A percentile compares a stretch with the other conserved stretches of the same genome.
Evolutionary conservation across 768 basidiomycete genomes (phyloP).

Genomic region (Xerocomus brunneocitrinus): DNA sequence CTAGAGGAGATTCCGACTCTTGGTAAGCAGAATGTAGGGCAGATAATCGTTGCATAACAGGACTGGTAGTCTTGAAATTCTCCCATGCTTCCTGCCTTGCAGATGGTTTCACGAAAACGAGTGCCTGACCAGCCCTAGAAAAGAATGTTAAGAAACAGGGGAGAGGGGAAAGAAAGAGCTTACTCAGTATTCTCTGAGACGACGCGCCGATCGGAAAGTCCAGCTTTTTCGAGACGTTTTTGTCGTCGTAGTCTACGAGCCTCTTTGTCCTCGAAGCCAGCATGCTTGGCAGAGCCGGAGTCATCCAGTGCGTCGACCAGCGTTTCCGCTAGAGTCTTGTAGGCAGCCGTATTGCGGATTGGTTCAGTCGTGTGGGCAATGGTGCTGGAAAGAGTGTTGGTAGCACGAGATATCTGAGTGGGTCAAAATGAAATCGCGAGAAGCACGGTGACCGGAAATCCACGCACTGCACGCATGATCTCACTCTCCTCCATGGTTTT

Average conservation of each 20-base stretch:
- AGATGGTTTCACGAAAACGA: conserved; percentile 82
- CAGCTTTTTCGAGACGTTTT: conserved; percentile 78
- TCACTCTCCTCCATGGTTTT: conserved; percentile 95
- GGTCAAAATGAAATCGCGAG: not conserved
- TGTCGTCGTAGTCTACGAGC: conserved; percentile 77
- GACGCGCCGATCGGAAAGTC: conserved; percentile 48
- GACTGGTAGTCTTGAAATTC: conserved; percentile 70
- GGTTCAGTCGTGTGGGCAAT: conserved; percentile 91
- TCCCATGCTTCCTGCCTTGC: conserved; percentile 80
- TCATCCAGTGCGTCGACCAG: conserved; percentile 92
- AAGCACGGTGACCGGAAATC: not conserved
- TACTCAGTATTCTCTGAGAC: conserved; percentile 79
- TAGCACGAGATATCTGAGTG: conserved; percentile 75
- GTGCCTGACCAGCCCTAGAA: conserved; percentile 73
- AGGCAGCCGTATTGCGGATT: conserved; percentile 93
- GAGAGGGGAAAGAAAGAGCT: conserved; percentile 26
- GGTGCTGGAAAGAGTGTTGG: conserved; percentile 78
- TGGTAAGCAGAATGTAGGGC: conserved; percentile 69
- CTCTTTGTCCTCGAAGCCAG: conserved; percentile 95
- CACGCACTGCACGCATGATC: conserved; percentile 74
- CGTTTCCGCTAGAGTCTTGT: conserved; percentile 86
- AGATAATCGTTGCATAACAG: conserved; percentile 58
- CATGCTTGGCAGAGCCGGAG: conserved; percentile 88
- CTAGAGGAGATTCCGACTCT: conserved; percentile 89
- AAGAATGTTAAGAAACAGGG: not conserved